Evolutionary conservation across 305 asterid species (phyloP).

Genomic region (Fraxinus dipetala): DNA sequence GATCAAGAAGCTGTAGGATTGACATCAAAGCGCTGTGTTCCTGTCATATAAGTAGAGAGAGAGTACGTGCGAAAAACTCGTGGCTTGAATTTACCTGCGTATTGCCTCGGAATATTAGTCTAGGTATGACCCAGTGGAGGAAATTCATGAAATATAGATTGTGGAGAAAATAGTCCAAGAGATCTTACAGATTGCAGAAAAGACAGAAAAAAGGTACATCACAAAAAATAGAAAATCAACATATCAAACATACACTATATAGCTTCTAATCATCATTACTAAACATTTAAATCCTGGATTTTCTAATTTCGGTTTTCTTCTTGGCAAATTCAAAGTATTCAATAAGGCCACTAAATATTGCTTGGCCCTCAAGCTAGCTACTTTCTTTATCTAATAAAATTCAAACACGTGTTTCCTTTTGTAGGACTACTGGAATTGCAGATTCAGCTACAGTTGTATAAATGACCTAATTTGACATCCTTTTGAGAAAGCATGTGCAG

Average conservation of each 20-base stretch:
- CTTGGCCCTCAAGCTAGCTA: not conserved
- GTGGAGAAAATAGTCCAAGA: not conserved
- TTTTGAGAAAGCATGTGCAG: not conserved
- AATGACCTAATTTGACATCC: not conserved
- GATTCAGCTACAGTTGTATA: not conserved
- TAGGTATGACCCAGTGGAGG: not conserved
- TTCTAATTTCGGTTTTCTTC: not conserved
- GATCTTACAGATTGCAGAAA: not conserved
- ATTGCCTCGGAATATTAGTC: not conserved
- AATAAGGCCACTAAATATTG: not conserved
- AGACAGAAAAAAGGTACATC: not conserved
- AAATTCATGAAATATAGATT: not conserved
- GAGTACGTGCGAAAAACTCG: not conserved
- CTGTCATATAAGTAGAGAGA: conserved; percentile 7
- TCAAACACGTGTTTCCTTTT: not conserved
- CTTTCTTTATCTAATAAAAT: not conserved
- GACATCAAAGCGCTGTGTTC: not conserved
- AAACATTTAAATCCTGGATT: not conserved
- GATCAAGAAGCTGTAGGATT: conserved; percentile 6
- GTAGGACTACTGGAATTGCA: not conserved
- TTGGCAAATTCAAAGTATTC: not conserved
- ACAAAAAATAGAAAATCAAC: not conserved
- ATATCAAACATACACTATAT: not conserved
- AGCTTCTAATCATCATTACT: not conserved
- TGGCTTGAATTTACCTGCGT: conserved; percentile 17